Evolutionary conservation across 768 basidiomycete species (phyloP).

Genomic region (Xanthoconium purpureum): DNA sequence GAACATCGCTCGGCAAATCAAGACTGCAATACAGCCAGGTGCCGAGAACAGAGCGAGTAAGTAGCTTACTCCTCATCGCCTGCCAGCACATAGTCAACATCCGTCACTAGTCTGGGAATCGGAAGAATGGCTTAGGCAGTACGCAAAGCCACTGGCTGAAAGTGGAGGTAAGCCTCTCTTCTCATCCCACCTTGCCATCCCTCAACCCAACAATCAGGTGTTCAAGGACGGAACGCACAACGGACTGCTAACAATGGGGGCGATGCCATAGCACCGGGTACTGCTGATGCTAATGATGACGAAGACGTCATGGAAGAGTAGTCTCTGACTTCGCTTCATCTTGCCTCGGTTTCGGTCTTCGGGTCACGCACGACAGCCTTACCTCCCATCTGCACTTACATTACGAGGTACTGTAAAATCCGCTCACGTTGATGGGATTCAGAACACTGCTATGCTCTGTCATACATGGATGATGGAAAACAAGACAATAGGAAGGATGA

Average conservation of each 20-base stretch:
- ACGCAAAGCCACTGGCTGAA: conserved; percentile 74
- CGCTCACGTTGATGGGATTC: background rate
- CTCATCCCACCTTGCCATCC: background rate
- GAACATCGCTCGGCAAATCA: conserved; percentile 82
- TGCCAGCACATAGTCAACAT: background rate
- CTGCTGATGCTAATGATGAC: conserved; percentile 31
- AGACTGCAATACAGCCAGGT: conserved; percentile 57
- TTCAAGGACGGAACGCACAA: conserved; percentile 49
- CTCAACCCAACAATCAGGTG: conserved; percentile 36
- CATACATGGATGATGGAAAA: conserved; percentile 1
- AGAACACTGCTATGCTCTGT: conserved; percentile 4
- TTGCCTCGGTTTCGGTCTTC: background rate
- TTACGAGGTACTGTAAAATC: background rate
- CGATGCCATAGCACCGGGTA: conserved; percentile 28
- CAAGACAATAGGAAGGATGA: background rate
- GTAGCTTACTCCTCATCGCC: conserved; percentile 27
- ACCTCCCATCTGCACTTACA: background rate
- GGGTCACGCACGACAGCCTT: background rate
- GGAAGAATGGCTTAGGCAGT: conserved; percentile 86
- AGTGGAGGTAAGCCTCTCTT: conserved; percentile 57
- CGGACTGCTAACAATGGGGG: conserved; percentile 16
- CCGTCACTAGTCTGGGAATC: conserved; percentile 81
- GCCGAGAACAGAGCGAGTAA: conserved; percentile 73
- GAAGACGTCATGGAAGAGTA: conserved; percentile 69
- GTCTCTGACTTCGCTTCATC: conserved; percentile 7